Base-by-base conservation (phyloP, 2,329 filamentous ascomycete species). In the Bertia moriformis region DNA sequence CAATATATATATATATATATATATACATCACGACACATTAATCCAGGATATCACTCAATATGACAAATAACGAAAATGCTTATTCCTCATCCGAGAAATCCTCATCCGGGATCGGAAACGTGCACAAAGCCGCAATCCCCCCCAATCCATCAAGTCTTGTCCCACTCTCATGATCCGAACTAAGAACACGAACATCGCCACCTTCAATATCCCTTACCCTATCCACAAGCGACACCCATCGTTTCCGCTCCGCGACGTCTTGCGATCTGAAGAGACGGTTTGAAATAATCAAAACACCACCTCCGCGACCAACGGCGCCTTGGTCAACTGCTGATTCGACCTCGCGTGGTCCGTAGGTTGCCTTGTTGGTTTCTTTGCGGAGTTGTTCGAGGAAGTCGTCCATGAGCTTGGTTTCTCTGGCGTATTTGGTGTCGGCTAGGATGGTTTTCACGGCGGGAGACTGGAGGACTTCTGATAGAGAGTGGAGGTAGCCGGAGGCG, bases 351-450 rank as follows among this genome's bases (percentile, higher is more conserved):
- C 32, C 32, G 17, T 35, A 35, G 10, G 15, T 18, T 7, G 32
- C 32, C 32, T 35, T 35, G 32, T 35, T 35, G 32, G 32, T 35
- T 18, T 35, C 32, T 35, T 35, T 35, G 32, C 32, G 32, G 7
- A 35, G 32, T 35, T 35, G 32, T 12, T 18, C 32, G 10, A 35
- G 32, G 15, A 35, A 35, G 15, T 35, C 32, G 32, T 35, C 32
- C 32, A 35, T 35, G 10, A 35, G 15, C 15, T 35, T 35, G 32
- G 32, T 35, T 18, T 35, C 32, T 7, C 32, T 7, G 10, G 32
- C 32, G 17, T 35, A 35, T 35, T 35, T 35, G 10, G 32, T 35
- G 15, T 35, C 32, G 7, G 32, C 10, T 10, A 35, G 32, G 10
- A 35, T 10, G 32, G 10, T 35, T 18, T 35, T 35, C 32, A 35